Evolutionary conservation across 208 protist species (phyloP).

Genomic region (Trypanosoma boissoni): DNA sequence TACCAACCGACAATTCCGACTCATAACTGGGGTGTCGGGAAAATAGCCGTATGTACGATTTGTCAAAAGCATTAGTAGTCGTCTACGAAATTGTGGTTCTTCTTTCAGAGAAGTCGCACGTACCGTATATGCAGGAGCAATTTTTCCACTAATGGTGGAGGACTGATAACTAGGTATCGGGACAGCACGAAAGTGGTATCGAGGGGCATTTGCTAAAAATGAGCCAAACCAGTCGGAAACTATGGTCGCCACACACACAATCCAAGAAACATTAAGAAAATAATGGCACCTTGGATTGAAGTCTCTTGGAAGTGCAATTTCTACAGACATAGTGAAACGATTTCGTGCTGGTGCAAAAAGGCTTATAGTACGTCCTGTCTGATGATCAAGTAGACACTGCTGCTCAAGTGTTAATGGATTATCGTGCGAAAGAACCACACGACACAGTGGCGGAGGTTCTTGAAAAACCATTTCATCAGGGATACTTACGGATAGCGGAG

Average conservation of each 20-base stretch:
- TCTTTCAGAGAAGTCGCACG: slow-evolving; percentile 18
- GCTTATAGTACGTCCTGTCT: slow-evolving; percentile 48
- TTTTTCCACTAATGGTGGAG: slow-evolving; percentile 24
- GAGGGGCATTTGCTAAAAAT: slow-evolving; percentile 60
- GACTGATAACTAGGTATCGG: slow-evolving; percentile 47
- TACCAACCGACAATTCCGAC: slow-evolving; percentile 65
- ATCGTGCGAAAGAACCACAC: slow-evolving; percentile 51
- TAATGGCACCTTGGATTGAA: slow-evolving; percentile 68
- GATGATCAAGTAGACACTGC: slow-evolving; percentile 48
- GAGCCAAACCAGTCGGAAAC: slow-evolving; percentile 72
- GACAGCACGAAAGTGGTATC: slow-evolving; percentile 57
- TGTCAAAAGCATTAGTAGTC: slow-evolving; percentile 45
- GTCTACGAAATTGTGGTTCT: slow-evolving; percentile 41
- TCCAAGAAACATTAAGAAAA: slow-evolving; percentile 65
- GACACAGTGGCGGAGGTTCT: slow-evolving; percentile 29
- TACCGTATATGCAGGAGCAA: slow-evolving; percentile 47
- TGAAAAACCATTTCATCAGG: slow-evolving; percentile 29
- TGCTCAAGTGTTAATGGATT: slow-evolving; percentile 35
- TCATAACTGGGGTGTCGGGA: slow-evolving; percentile 52
- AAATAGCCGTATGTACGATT: slow-evolving; percentile 48
- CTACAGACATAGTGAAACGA: slow-evolving; percentile 54
- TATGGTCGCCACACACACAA: slow-evolving; percentile 63
- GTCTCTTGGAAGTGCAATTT: slow-evolving; percentile 47
- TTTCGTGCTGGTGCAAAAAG: slow-evolving; percentile 52
- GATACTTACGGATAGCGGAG: slow-evolving; percentile 29